Base-by-base conservation (phyloP, 371 early-diverging fungal genomes). In the Mortierella sp. region DNA sequence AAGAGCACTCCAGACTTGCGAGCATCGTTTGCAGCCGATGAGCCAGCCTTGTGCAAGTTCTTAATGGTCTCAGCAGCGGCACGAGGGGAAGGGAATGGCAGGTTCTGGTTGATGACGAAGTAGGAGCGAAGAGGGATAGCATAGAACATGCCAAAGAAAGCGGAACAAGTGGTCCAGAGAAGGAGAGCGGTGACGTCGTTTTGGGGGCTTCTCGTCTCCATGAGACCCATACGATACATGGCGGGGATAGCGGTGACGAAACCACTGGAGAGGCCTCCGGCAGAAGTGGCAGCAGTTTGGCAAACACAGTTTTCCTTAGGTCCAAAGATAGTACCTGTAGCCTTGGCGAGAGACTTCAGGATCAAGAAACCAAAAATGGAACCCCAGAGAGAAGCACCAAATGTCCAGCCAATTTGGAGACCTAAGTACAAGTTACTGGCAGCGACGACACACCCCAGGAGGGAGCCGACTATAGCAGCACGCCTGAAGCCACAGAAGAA, bases 101-200 rank as follows among this genome's bases (percentile, higher is more conserved):
- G 78, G 64, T 93, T 86, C 72, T 90, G 90, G 70, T 92, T 90
- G 78, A 93, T 86, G 64, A 93, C 88, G 71, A 92, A 94, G 77
- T 92, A 90, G 12, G 83, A 55, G 61, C 94, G 91, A 37, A 94
- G 90, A 51, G 94, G 94, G 40, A 94, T 87, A 62, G 92, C 93
- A 72, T 92, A 94, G 85, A 93, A 94, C 39, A 93, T 80, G 69
- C 94, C 94, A 49, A 90, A 92, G 86, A 90, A 91, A n/a, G 93
- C 90, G 40, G 90, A 85, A 62, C 87, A 86, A 55, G 86, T 84
- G 10, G 92, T 87, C 87, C 91, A 92, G 26, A 90, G 78, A 3
- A 87, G 63, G 26, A 91, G 84, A 26, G 88, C 83, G 47, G 84
- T 88, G 43, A 87, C 83, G 73, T 90, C 91, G 14, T 87, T 83